Evolutionary conservation across 1,139 yeast species (phyloP).

Genomic region (Wickerhamomyces sp.): DNA sequence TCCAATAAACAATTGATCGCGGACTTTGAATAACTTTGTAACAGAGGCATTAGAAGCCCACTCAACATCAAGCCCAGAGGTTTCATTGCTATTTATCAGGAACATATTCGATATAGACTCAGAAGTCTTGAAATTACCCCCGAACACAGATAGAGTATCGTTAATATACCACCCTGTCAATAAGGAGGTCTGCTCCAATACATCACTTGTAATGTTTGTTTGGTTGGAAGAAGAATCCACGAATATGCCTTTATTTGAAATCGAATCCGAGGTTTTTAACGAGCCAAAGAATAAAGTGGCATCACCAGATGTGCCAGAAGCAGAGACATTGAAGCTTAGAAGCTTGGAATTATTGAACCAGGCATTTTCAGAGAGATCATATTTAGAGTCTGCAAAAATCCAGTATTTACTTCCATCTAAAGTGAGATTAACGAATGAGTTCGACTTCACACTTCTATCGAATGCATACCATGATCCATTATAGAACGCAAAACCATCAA

Average conservation of each 20-base stretch:
- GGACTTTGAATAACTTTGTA: constrained; percentile 12
- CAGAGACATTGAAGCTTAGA: constrained; percentile 25
- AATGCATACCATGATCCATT: constrained; percentile 27
- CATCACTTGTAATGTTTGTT: constrained; percentile 16
- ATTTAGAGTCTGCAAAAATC: constrained; percentile 18
- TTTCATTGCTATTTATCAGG: constrained; percentile 26
- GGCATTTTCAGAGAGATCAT: constrained; percentile 19
- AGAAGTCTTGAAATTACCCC: constrained; percentile 41
- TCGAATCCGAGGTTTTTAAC: constrained; percentile 12
- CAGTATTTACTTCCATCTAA: constrained; percentile 22
- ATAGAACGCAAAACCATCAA: constrained; percentile 24
- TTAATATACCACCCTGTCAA: constrained; percentile 38
- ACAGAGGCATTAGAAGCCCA: constrained; percentile 17
- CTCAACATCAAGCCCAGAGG: constrained; percentile 26
- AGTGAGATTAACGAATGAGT: constrained; percentile 24
- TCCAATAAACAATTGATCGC: constrained; percentile 36
- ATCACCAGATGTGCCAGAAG: constrained; percentile 25
- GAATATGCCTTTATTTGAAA: constrained; percentile 16
- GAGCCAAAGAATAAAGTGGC: constrained; percentile 20
- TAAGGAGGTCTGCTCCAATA: constrained; percentile 9
- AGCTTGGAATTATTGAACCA: constrained; percentile 22
- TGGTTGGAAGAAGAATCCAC: constrained; percentile 7
- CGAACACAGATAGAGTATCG: constrained; percentile 46
- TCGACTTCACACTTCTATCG: constrained; percentile 12
- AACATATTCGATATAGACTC: constrained; percentile 34